Evolutionary conservation across 1,139 yeast genomes (phyloP).

Genomic region (Geotrichum citri-aurantii): DNA sequence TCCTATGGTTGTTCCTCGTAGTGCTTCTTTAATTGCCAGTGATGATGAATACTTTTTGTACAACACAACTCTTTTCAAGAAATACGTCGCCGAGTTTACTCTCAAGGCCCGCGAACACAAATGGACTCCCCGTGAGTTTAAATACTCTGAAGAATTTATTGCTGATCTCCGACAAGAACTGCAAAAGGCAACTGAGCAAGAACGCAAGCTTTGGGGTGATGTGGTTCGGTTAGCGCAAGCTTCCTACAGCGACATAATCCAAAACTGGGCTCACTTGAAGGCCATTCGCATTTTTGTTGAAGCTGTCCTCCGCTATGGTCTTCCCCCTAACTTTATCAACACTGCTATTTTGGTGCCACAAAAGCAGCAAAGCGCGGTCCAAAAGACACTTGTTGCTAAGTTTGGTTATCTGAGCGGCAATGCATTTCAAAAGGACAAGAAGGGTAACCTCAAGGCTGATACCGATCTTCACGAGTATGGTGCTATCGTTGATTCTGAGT

Average conservation of each 20-base stretch:
- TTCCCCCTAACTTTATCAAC: slow-evolving; percentile 86
- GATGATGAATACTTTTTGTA: slow-evolving; percentile 73
- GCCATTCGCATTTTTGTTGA: slow-evolving; percentile 56
- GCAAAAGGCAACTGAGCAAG: slow-evolving; percentile 67
- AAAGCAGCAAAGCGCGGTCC: slow-evolving; percentile 47
- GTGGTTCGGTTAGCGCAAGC: slow-evolving; percentile 76
- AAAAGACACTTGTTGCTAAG: slow-evolving; percentile 59
- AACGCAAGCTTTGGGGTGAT: slow-evolving; percentile 69
- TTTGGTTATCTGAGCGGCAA: slow-evolving; percentile 90
- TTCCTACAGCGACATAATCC: slow-evolving; percentile 78
- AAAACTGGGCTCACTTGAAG: slow-evolving; percentile 87
- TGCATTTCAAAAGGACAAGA: slow-evolving; percentile 61
- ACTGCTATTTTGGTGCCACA: slow-evolving; percentile 43
- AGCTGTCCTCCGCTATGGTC: slow-evolving; percentile 84
- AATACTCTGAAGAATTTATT: slow-evolving; percentile 72
- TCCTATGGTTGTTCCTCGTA: slow-evolving; percentile 85
- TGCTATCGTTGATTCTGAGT: slow-evolving; percentile 85
- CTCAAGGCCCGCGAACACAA: slow-evolving; percentile 73
- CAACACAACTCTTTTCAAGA: slow-evolving; percentile 79
- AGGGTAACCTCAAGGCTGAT: slow-evolving; percentile 56
- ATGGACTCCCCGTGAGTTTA: slow-evolving; percentile 91
- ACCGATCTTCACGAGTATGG: slow-evolving; percentile 77
- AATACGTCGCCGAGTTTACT: slow-evolving; percentile 63
- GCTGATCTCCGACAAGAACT: slow-evolving; percentile 72
- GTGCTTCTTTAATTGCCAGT: slow-evolving; percentile 61